A percentile compares a stretch with the other conserved stretches of the same genome.
Evolutionary conservation across 768 basidiomycete species (phyloP).

Genomic region (Pleurotus giganteus): DNA sequence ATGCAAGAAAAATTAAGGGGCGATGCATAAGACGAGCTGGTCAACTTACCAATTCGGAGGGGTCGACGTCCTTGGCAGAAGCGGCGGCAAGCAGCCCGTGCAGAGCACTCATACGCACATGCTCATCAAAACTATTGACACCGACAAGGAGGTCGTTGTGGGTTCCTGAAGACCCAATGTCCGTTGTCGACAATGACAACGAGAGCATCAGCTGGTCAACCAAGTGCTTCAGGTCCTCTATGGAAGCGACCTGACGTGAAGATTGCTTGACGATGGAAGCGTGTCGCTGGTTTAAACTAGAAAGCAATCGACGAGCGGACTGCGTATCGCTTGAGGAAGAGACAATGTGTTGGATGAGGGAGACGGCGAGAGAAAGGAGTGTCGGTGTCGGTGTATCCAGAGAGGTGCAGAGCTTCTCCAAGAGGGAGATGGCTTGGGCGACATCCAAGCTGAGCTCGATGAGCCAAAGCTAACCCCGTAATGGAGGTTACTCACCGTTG

Average conservation of each 20-base stretch:
- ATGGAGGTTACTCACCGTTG: background rate
- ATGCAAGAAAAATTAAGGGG: background rate
- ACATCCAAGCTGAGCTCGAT: conserved; percentile 29
- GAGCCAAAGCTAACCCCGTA: too few species aligned
- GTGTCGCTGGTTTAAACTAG: conserved; percentile 64
- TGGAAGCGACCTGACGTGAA: conserved; percentile 34
- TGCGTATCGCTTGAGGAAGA: conserved; percentile 15
- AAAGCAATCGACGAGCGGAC: conserved; percentile 42
- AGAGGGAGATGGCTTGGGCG: conserved; percentile 22
- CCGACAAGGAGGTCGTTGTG: conserved; percentile 46
- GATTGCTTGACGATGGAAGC: conserved; percentile 44
- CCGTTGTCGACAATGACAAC: conserved; percentile 48
- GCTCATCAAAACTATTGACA: conserved; percentile 60
- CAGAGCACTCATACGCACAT: conserved; percentile 59
- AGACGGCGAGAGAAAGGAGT: conserved; percentile 26
- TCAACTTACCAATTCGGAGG: conserved; percentile 41
- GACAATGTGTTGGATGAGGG: conserved; percentile 26
- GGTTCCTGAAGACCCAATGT: conserved; percentile 15
- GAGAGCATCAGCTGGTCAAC: conserved; percentile 58
- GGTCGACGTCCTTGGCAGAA: conserved; percentile 24
- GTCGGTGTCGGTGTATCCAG: conserved; percentile 30
- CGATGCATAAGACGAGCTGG: background rate
- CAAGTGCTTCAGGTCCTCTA: conserved; percentile 34
- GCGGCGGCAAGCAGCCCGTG: conserved; percentile 45
- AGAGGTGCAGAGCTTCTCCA: conserved; percentile 37